Evolutionary conservation across 2,329 filamentous ascomycete species (phyloP).

Genomic region (Stemphylium beticola): DNA sequence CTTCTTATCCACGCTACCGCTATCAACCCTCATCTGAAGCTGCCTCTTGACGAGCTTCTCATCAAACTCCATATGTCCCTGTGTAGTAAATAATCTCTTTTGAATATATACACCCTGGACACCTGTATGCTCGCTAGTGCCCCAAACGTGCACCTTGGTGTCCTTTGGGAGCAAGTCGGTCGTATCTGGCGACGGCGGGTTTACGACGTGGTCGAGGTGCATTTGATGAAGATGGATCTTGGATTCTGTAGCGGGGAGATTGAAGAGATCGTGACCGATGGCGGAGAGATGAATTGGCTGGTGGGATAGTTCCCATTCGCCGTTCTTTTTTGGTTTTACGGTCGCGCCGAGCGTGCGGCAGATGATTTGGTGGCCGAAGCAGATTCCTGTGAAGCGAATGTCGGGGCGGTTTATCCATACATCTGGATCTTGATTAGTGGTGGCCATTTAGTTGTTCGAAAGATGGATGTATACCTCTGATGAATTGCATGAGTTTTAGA

Average conservation of each 20-base stretch:
- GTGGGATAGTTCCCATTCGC: constrained; percentile 57
- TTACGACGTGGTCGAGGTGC: constrained; percentile 55
- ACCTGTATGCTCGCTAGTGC: constrained; percentile 52
- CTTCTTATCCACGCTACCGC: constrained; percentile 48
- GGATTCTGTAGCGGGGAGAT: constrained; percentile 33
- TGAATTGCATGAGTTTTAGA: constrained; percentile 50
- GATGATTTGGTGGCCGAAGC: constrained; percentile 58
- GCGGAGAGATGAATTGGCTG: constrained; percentile 50
- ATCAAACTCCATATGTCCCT: constrained; percentile 57
- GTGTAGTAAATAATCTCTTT: constrained; percentile 54
- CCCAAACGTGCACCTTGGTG: constrained; percentile 58
- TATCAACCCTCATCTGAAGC: constrained; percentile 54
- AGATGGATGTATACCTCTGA: constrained; percentile 48
- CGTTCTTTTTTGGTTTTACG: constrained; percentile 46
- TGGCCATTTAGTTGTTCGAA: neutral
- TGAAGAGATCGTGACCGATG: constrained; percentile 52
- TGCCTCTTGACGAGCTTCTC: constrained; percentile 55
- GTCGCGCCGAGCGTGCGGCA: constrained; percentile 52
- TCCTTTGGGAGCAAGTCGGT: constrained; percentile 35
- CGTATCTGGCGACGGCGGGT: constrained; percentile 36
- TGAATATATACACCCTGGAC: constrained; percentile 56
- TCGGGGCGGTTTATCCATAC: constrained; percentile 60
- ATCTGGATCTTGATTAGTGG: constrained; percentile 38
- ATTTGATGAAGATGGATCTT: constrained; percentile 55
- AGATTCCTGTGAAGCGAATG: constrained; percentile 58